Conservation (phyloP, 495 filamentous ascomycete species). For the Penicillium cinerascens region DNA sequence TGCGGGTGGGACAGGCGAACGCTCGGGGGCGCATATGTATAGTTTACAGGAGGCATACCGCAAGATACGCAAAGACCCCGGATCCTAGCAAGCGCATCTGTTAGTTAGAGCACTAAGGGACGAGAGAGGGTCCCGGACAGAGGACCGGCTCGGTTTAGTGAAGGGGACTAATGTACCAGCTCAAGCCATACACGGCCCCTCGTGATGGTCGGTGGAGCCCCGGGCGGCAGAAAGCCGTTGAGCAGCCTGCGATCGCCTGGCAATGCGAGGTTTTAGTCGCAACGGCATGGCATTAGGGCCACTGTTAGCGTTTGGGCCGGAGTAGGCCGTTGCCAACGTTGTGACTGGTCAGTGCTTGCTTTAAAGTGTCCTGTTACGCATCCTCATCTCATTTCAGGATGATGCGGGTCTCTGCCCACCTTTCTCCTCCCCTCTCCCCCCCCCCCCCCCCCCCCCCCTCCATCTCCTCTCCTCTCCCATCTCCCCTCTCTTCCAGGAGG, state of each 20-base stretch:
- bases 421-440: background rate
- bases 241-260: conserved; percentile 5
- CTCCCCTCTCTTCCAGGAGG: background rate
- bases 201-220: conserved; percentile 13
- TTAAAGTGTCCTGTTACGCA: conserved; percentile 22
- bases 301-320: conserved; percentile 20
- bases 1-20: conserved; percentile 12
- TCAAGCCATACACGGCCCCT: background rate
- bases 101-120: background rate
- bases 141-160: too few species aligned
- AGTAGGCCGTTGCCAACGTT: conserved; percentile 11
- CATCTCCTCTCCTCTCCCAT: background rate
- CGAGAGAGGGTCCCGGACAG: too few species aligned
- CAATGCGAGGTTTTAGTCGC: conserved; percentile 18
- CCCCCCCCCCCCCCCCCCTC: too few species aligned
- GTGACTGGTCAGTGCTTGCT: conserved; percentile 19
- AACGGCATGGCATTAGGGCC: conserved; percentile 28
- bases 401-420: conserved; percentile 14
- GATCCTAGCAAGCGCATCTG: background rate
- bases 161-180: too few species aligned
- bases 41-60: background rate
- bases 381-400: conserved; percentile 28
- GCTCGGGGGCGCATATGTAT: background rate
- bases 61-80: background rate
- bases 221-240: conserved; percentile 17